Base-by-base conservation (phyloP, 495 filamentous ascomycete species). In the Hyphodiscus hymeniophilus region DNA sequence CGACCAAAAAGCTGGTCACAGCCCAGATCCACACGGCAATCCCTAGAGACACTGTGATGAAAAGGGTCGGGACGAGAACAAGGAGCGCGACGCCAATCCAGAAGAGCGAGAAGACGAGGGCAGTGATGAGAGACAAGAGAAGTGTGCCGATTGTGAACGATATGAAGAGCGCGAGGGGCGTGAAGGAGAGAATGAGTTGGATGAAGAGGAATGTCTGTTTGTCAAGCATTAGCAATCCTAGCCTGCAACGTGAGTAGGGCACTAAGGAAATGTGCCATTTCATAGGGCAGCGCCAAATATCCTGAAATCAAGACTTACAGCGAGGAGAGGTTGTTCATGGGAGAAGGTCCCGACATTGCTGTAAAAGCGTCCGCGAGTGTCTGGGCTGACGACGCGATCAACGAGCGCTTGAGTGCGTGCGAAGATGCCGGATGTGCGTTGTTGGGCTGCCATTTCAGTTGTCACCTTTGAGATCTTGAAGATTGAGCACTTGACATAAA, bases 1-100 rank as follows among this genome's bases (percentile, higher is more conserved):
- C 60, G 34, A 75, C 63, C 52, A 77, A 61, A 50, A 76, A 85
- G 23, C 66, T 69, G 42, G 65, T 73, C 17, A 80, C 64, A 8
- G 66, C 79, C 75, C 79, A 84, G 2, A 76, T 62, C 80, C 82
- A 89, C 45, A 82, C 50, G 42, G 76, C 71, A 1, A 75, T 62
- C 8, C 73, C 81, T 21, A 73, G 56, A 45, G 67, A 60, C 15
- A 68, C 72, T 3, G 78, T 83, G 23, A 80, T 46, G 63, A 80
- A 76, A 24, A 88, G 56, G 7, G 76, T 75, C 0, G 81, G 82
- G 4, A 83, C 63, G 35, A 87, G 66, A 42, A 87, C 52, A 42
- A 84, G 55, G 20, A 81, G 65, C n/a, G 77, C 81, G 39, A 83
- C 51, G 42, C 79, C 75, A 46, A 74, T 69, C 67, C 75, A 79